Base-by-base conservation (phyloP, 805 yeast species). In the Candida caryicola region DNA sequence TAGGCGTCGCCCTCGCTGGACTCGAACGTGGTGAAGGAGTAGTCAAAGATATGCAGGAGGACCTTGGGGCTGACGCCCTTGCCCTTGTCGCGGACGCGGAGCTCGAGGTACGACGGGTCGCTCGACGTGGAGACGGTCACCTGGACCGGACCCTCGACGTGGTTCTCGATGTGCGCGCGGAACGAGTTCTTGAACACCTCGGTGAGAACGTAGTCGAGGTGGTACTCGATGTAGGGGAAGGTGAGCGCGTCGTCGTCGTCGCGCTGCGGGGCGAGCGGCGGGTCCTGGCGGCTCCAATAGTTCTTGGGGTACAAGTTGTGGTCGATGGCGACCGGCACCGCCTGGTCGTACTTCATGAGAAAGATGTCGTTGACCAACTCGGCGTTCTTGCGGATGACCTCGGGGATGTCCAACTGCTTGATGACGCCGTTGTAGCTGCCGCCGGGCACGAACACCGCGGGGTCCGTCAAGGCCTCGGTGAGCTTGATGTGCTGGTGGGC, bases 161-260 rank as follows among this genome's bases (percentile, higher is more conserved):
- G 55, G 39, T 77, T 77, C 57, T 91, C 98, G 37, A 91, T 82
- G 38, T 85, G 89, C 0, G 99, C 95, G 38, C 96, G 66, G 45
- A 84, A 81, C 4, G 96, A 77, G 60, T 91, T 91, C 61, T 91
- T 91, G 49, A 91, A 71, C 15, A 91, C 64, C 62, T 91, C 99
- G 16, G 86, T 86, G 40, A 89, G 69, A 34, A 91, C 79, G 55
- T 93, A 91, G 56, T 91, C 96, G 36, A 93, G 60, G 56, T 90
- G 96, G 31, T 82, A 81, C 15, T 93, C 87, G 31, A 91, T 83
- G 58, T 88, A 91, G 0, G 96, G 91, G 55, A 90, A 79, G 9
- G 38, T 25, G 10, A 47, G 40, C 17, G 65, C 62, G 12, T 85
- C 67, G 17, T 77, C 75, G 23, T 64, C 65, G n/a, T 80, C 78